Evolutionary conservation across 2,329 filamentous ascomycete species (phyloP).

Genomic region (Alternaria metachromatica): DNA sequence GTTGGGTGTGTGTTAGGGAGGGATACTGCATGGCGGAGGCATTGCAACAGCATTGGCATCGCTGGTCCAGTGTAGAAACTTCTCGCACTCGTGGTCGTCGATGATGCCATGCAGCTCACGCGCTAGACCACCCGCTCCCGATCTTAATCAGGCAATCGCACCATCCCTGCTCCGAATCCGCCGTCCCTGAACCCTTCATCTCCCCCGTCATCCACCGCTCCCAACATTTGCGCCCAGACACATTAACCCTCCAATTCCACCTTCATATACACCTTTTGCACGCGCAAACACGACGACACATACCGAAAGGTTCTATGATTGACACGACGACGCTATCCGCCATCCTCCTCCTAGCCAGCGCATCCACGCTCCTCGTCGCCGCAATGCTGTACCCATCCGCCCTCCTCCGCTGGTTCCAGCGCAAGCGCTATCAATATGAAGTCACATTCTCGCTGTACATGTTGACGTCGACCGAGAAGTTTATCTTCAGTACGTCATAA

Average conservation of each 20-base stretch:
- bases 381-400: constrained; percentile 57
- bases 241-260: neutral
- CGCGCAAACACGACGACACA: neutral
- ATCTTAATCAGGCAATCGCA: neutral
- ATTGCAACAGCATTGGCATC: constrained; percentile 24
- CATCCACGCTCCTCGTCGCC: constrained; percentile 52
- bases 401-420: constrained; percentile 82
- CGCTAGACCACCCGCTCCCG: neutral
- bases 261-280: neutral
- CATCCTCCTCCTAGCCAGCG: constrained; percentile 43
- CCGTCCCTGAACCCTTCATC: constrained; percentile 15
- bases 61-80: neutral
- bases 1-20: constrained; percentile 7
- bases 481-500: constrained; percentile 83
- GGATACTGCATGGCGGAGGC: constrained; percentile 6
- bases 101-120: neutral
- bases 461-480: constrained; percentile 94
- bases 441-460: constrained; percentile 97
- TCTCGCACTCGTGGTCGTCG: neutral
- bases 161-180: constrained; percentile 10
- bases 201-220: neutral
- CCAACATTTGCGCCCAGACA: neutral
- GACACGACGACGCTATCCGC: constrained; percentile 47
- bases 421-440: constrained; percentile 98
- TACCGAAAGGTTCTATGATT: constrained; percentile 25